Evolutionary conservation across 2,329 filamentous ascomycete species (phyloP).

Genomic region (Magnaporthiopsis rhizophila): DNA sequence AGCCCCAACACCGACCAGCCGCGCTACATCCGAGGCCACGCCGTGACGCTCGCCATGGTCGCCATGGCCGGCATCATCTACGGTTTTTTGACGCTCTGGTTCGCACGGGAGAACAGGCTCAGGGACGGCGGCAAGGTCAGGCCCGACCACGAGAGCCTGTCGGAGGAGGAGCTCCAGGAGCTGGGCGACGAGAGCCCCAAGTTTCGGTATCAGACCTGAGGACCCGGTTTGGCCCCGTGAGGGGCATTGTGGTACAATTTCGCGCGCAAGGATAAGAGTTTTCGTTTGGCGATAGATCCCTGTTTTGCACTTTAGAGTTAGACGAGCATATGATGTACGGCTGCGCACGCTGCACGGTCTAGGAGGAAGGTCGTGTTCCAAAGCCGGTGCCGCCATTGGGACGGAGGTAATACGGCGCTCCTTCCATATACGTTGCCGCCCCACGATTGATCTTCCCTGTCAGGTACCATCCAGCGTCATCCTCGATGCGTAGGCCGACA

Average conservation of each 20-base stretch:
- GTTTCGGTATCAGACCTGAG: slow-evolving; percentile 28
- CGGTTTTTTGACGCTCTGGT: slow-evolving; percentile 46
- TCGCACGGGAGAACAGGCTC: slow-evolving; percentile 36
- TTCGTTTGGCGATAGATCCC: neutral
- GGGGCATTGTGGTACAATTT: neutral
- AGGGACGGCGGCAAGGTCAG: slow-evolving; percentile 30
- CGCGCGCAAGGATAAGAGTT: neutral
- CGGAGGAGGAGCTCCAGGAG: slow-evolving; percentile 40
- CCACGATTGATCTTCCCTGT: neutral
- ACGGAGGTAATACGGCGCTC: slow-evolving; percentile 23
- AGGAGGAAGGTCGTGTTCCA: slow-evolving; percentile 30
- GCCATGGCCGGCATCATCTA: slow-evolving; percentile 45
- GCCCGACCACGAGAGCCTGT: slow-evolving; percentile 30
- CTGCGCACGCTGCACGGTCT: too few relatives aligned
- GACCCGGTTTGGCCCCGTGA: too few relatives aligned
- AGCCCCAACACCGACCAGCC: slow-evolving; percentile 41
- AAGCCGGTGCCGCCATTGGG: slow-evolving; percentile 41
- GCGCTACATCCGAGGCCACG: slow-evolving; percentile 54
- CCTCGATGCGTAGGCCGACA: slow-evolving; percentile 29
- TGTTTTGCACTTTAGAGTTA: neutral
- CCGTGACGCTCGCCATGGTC: slow-evolving; percentile 51
- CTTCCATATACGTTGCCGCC: neutral
- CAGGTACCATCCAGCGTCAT: slow-evolving; percentile 39
- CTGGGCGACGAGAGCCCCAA: slow-evolving; percentile 44
- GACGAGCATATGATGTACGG: too few relatives aligned